Evolutionary conservation across 768 basidiomycete species (phyloP).

Genomic region (Leccinum subgranulosum): DNA sequence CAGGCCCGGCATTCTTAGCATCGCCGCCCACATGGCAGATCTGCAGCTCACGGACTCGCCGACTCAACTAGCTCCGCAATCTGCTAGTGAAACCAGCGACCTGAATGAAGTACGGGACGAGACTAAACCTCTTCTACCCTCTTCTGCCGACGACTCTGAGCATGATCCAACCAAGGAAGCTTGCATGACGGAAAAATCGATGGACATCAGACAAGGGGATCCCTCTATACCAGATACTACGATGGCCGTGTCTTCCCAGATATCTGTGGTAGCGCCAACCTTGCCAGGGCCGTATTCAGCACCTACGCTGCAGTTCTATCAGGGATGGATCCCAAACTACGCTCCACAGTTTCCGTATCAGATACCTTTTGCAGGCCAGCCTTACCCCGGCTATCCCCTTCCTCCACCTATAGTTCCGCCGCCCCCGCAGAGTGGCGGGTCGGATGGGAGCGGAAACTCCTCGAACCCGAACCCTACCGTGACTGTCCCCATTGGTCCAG

Average conservation of each 20-base stretch:
- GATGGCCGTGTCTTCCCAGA: conserved; percentile 17
- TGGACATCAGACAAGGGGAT: conserved; percentile 31
- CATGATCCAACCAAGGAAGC: conserved; percentile 6
- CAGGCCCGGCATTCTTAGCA: conserved; percentile 3
- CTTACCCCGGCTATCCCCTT: conserved; percentile 45
- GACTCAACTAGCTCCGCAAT: neutral
- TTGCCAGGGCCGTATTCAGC: conserved; percentile 34
- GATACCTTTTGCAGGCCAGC: conserved; percentile 44
- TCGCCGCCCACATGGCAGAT: conserved; percentile 12
- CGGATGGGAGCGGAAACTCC: conserved; percentile 37
- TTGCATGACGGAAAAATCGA: neutral
- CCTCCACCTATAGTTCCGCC: conserved; percentile 19
- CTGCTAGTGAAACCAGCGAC: conserved; percentile 8
- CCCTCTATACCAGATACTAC: conserved; percentile 1
- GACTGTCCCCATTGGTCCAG: conserved; percentile 36
- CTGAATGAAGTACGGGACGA: conserved; percentile 20
- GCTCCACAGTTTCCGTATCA: conserved; percentile 50
- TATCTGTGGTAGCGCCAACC: conserved; percentile 23
- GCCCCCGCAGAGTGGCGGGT: conserved; percentile 33
- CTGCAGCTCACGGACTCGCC: conserved; percentile 7
- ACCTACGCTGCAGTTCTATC: conserved; percentile 45
- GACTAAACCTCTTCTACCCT: neutral
- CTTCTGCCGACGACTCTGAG: conserved; percentile 1
- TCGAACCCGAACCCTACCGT: conserved; percentile 19
- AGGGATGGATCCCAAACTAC: conserved; percentile 54